Percentiles rank a stretch among this genome's conserved stretches.
phyloP scores from a whole-genome alignment of 169 alveolate species.

The Plasmodium coatneyi region DNA sequence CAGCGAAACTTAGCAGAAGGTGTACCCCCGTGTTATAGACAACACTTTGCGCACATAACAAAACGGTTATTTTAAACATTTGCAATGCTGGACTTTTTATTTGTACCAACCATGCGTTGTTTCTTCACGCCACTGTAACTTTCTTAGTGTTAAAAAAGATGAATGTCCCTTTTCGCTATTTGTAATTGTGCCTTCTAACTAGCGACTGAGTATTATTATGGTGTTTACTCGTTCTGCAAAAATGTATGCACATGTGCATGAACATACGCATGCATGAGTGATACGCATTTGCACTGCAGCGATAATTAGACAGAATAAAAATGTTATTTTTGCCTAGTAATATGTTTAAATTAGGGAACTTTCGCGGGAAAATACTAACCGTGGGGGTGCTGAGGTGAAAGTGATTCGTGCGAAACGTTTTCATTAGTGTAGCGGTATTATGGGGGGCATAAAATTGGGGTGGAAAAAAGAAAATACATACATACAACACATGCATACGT shows the following conservation, averaged over 20 bases:
- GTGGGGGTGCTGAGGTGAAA: background rate
- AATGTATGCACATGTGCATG: background rate
- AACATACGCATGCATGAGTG: background rate
- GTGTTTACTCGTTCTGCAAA: background rate
- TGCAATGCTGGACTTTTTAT: background rate
- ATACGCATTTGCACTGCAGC: background rate
- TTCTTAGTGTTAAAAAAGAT: background rate
- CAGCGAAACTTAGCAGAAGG: background rate
- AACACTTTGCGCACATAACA: background rate
- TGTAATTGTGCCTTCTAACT: background rate
- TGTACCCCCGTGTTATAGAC: background rate
- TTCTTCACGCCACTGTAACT: background rate
- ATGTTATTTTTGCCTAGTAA: background rate
- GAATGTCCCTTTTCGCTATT: background rate
- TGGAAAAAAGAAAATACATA: background rate
- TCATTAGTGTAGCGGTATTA: background rate
- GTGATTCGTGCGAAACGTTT: background rate
- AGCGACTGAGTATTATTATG: background rate
- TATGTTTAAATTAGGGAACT: background rate
- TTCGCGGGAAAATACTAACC: background rate
- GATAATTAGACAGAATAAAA: background rate
- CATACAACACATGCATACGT: background rate
- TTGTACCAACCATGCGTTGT: background rate
- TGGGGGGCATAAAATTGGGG: background rate
- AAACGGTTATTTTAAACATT: background rate